Percentiles rank a stretch among this genome's conserved stretches.
These are phyloP conservation scores for Coemansia guatemalensis DNA, from an alignment of 192 early-diverging fungal species.

Conservation along the genomic window DNA sequence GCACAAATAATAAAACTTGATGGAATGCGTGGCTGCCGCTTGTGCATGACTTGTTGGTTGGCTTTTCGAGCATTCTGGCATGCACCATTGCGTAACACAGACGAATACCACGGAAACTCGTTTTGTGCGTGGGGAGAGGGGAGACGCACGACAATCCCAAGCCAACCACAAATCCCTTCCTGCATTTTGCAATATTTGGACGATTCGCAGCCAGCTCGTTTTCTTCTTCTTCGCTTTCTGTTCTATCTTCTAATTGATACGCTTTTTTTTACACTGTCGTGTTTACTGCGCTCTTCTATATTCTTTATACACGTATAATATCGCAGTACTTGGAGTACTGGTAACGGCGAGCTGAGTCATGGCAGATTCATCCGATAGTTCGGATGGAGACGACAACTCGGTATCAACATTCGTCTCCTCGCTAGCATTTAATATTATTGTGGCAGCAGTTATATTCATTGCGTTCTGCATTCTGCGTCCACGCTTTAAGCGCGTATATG, in stretches of 20 bases:
- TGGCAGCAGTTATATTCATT: slow-evolving; percentile 59
- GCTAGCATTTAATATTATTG: slow-evolving; percentile 64
- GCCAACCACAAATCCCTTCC: not conserved
- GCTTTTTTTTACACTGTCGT: not conserved
- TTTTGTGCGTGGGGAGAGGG: not conserved
- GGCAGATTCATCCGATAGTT: slow-evolving; percentile 3
- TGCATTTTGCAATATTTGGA: not conserved
- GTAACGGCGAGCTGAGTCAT: not conserved
- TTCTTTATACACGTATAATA: not conserved
- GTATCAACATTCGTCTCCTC: slow-evolving; percentile 71
- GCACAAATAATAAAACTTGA: not conserved
- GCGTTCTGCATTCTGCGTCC: slow-evolving; percentile 69
- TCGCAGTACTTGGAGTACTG: not conserved
- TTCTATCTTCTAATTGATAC: not conserved
- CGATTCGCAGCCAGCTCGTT: not conserved
- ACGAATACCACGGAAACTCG: not conserved
- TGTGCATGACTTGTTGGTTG: not conserved
- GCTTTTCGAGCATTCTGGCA: not conserved
- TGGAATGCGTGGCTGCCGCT: not conserved
- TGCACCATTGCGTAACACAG: not conserved
- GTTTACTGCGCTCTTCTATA: not conserved
- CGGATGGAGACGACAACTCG: slow-evolving; percentile 36
- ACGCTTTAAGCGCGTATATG: slow-evolving; percentile 68
- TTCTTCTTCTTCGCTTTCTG: not conserved
- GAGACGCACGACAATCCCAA: not conserved